Percentiles rank a stretch among this genome's conserved stretches.
phyloP scores from a whole-genome alignment of 2,329 filamentous ascomycete species.

The Sporothrix euskadiensis region DNA sequence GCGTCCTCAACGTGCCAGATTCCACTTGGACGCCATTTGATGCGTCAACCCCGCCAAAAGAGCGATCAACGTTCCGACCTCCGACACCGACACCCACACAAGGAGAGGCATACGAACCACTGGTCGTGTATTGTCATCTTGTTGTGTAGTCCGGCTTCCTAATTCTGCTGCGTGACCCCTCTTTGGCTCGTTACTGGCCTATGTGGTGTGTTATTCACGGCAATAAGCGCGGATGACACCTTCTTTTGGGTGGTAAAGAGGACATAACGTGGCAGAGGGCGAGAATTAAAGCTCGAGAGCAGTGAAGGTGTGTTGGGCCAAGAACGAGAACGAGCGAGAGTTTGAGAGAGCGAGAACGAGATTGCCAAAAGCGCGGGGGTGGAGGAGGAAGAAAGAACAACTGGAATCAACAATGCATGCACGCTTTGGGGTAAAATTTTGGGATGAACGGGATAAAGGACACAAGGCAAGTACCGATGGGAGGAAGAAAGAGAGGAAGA shows the following conservation, averaged over 20 bases:
- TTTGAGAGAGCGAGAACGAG: constrained; percentile 6
- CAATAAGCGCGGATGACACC: constrained; percentile 18
- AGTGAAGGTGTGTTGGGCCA: neutral
- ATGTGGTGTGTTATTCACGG: neutral
- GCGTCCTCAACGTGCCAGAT: neutral
- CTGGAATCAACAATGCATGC: neutral
- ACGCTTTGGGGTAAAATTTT: neutral
- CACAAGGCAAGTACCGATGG: neutral
- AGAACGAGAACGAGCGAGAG: constrained; percentile 10
- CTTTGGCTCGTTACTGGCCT: neutral
- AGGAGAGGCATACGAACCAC: neutral
- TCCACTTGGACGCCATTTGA: neutral
- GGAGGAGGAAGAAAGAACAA: neutral
- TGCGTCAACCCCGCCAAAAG: neutral
- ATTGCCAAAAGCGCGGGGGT: neutral
- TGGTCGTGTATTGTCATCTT: neutral
- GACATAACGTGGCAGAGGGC: neutral
- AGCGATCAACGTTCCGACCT: neutral
- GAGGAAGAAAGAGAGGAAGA: neutral
- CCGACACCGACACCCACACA: neutral
- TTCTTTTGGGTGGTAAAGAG: neutral
- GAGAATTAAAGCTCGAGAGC: no score
- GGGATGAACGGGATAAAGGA: neutral
- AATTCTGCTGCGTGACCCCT: neutral
- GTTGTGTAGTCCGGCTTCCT: neutral